Evolutionary conservation across 139 green algal species (phyloP).

Genomic region (Chlamydomonas sp.): DNA sequence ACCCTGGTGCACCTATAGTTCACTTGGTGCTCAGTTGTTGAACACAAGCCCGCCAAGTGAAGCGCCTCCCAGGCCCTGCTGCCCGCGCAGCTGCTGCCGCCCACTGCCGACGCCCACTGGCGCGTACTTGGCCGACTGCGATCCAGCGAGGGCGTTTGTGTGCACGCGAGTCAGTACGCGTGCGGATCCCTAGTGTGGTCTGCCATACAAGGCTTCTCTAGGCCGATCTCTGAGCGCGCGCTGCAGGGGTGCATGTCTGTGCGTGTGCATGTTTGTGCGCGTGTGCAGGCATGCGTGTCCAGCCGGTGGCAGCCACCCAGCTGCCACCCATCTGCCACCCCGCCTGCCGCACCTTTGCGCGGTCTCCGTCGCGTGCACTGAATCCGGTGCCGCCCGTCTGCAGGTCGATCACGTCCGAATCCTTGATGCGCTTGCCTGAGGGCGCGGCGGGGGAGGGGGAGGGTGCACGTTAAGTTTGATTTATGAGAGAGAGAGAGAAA

Average conservation of each 20-base stretch:
- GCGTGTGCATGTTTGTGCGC: neutral
- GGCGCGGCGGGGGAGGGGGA: neutral
- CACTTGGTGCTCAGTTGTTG: too few species aligned
- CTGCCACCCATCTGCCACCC: constrained; percentile 11
- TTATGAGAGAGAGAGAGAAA: too few species aligned
- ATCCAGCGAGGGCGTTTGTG: neutral
- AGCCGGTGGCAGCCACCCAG: neutral
- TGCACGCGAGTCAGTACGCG: neutral
- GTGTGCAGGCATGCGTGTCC: neutral
- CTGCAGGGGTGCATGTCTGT: neutral
- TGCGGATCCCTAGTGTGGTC: neutral
- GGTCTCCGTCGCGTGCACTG: constrained; percentile 60
- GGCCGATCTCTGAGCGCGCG: neutral
- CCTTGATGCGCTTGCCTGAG: constrained; percentile 5
- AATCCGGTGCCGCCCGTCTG: constrained; percentile 72
- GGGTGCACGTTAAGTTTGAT: neutral
- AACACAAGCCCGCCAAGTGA: too few species aligned
- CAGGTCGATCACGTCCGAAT: constrained; percentile 69
- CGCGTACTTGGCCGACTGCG: constrained; percentile 34
- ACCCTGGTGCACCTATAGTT: too few species aligned
- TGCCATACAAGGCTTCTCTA: neutral
- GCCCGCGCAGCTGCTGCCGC: constrained; percentile 65
- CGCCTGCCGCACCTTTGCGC: constrained; percentile 33
- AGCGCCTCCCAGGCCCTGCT: too few species aligned
- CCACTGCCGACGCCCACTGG: constrained; percentile 60